phyloP scores from a whole-genome alignment of 2,329 filamentous ascomycete genomes.

The Bipolaris oryzae region DNA sequence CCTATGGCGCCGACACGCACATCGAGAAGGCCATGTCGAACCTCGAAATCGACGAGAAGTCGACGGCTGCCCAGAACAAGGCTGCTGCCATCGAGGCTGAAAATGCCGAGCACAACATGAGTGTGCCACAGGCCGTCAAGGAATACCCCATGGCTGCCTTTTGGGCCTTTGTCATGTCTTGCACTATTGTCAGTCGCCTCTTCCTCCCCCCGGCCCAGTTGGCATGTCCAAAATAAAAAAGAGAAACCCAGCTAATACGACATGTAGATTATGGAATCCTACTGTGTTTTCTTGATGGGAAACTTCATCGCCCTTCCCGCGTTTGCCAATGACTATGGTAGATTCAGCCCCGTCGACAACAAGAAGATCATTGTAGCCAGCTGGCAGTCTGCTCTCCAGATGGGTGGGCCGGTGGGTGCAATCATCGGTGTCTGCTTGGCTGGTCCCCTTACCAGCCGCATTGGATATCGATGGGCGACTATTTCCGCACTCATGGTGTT shows the following conservation, averaged over 20 bases:
- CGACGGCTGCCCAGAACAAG: conserved; percentile 53
- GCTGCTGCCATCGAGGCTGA: conserved; percentile 64
- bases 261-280: conserved; percentile 67
- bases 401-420: conserved; percentile 63
- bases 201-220: conserved; percentile 14
- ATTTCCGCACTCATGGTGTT: conserved; percentile 62
- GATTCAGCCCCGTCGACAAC: conserved; percentile 35
- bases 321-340: conserved; percentile 58
- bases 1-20: conserved; percentile 18
- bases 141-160: conserved; percentile 60
- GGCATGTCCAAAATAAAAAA: conserved; percentile 9
- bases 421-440: conserved; percentile 65
- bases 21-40: conserved; percentile 32
- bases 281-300: conserved; percentile 66
- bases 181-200: conserved; percentile 55
- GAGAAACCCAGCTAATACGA: conserved; percentile 18
- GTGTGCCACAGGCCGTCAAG: conserved; percentile 56
- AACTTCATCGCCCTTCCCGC: conserved; percentile 61
- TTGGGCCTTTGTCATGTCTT: conserved; percentile 64
- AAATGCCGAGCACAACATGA: conserved; percentile 59
- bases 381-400: conserved; percentile 66
- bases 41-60: conserved; percentile 48
- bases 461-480: conserved; percentile 66
- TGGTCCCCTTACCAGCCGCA: conserved; percentile 63
- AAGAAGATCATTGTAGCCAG: conserved; percentile 54